These are phyloP conservation scores for Pythium dissimile DNA, from an alignment of 352 stramenopile species.

Conservation along the genomic window DNA sequence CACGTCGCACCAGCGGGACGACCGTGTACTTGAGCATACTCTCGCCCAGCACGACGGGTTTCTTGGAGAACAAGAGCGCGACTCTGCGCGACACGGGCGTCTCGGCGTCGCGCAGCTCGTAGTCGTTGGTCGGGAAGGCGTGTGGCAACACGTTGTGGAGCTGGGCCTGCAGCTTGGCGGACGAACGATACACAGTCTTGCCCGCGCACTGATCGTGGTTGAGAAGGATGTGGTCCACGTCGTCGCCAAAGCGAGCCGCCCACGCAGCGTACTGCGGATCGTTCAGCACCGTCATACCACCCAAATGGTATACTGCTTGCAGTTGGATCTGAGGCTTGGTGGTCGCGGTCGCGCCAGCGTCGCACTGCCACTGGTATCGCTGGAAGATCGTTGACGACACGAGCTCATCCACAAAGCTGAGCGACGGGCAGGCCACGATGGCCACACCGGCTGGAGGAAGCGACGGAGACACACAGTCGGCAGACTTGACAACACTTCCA, in stretches of 20 bases:
- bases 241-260: conserved; percentile 45
- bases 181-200: conserved; percentile 75
- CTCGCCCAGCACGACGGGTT: conserved; percentile 45
- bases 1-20: conserved; percentile 48
- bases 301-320: conserved; percentile 64
- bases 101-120: conserved; percentile 40
- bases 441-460: conserved; percentile 45
- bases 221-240: conserved; percentile 62
- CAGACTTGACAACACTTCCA: conserved; percentile 53
- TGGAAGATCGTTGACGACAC: conserved; percentile 35
- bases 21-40: conserved; percentile 75
- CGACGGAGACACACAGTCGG: conserved; percentile 68
- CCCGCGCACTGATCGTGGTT: conserved; percentile 41
- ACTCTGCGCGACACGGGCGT: conserved; percentile 32
- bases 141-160: conserved; percentile 60
- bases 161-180: conserved; percentile 65
- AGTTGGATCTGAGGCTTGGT: conserved; percentile 36
- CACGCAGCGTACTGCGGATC: conserved; percentile 62
- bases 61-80: conserved; percentile 17
- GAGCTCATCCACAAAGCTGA: conserved; percentile 60
- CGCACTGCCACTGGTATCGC: conserved; percentile 30
- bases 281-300: conserved; percentile 34
- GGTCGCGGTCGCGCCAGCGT: neutral
- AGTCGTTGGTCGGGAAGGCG: conserved; percentile 50
- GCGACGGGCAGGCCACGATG: conserved; percentile 57